Conservation (phyloP, 305 asterid genomes). For the Fraxinus latifolia region DNA sequence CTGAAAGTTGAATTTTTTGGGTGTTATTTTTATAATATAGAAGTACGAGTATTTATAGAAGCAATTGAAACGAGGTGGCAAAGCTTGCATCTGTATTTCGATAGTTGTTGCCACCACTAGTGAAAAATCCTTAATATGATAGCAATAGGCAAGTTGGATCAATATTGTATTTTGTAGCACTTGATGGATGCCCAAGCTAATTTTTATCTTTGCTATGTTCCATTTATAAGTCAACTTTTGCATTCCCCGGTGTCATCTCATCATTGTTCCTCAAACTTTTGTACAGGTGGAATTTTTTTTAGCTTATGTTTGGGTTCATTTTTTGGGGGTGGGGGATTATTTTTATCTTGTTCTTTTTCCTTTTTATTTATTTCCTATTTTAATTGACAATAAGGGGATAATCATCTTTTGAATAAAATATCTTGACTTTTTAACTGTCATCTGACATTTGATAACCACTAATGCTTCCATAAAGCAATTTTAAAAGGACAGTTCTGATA, state of each 20-base stretch:
- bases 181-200: neutral
- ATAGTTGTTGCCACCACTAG: neutral
- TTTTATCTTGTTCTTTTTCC: too few species aligned
- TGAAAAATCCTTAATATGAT: neutral
- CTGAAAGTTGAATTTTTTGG: neutral
- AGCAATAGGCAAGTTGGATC: neutral
- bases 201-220: neutral
- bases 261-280: neutral
- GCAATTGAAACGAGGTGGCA: neutral
- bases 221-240: neutral
- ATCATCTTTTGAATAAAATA: neutral
- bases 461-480: neutral
- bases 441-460: neutral
- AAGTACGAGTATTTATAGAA: neutral
- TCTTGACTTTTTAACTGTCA: neutral
- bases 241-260: neutral
- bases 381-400: neutral
- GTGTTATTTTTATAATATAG: neutral
- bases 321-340: neutral
- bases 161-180: neutral
- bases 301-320: neutral
- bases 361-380: neutral
- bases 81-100: neutral
- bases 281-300: neutral
- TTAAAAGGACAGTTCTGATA: conserved; percentile 1